Base-by-base conservation (phyloP, 1,284 basidiomycete species). In the Limonomyces culmigenus region DNA sequence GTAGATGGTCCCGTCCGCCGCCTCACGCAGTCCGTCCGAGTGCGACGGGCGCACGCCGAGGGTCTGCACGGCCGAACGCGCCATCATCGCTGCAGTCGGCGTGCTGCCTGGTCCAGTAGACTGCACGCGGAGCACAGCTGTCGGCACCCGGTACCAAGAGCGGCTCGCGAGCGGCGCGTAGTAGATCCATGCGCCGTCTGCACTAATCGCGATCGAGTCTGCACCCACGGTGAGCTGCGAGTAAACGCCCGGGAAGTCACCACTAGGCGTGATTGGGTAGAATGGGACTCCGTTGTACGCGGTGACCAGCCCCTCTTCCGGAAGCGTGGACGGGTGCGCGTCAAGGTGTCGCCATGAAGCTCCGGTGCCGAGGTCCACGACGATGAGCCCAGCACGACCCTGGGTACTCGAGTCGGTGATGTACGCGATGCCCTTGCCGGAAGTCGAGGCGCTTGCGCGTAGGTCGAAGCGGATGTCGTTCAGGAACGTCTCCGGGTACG, bases 401-500 rank as follows among this genome's bases (percentile, higher is more conserved):
- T 49, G 36, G 6, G 36, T 35, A 33, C 45, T 35, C 12, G 34
- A 35, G 37, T 54, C 52, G n/a, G 50, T 43, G 34, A 54, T 50
- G 37, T 52, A 52, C 11, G 51, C 51, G 19, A 51, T 42, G 10
- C 51, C 51, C 17, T 43, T 36, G 4, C 51, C 50, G 19, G 41
- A 41, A 3, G 38, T 30, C 3, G 43, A 45, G 13, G 43, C 20
- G n/a, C 39, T 38, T 10, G 45, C 33, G 11, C 43, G 47, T 12
- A 54, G 41, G 39, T 52, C 52, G 32, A 52, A 48, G 3, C 50
- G 47, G 6, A 54, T 40, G 35, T 54, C 51, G 37, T 54, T 52
- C 34, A 52, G 36, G 21, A 50, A 54, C 13, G 50, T 50, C 29
- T 47, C 45, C 3, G 48, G 42, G 16, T 47, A 47, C 12, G 51